Percentiles rank a stretch among this genome's conserved stretches.
These are phyloP conservation scores for Zhuliangozyma parablackwelliae DNA, from an alignment of 1,139 yeast genomes.

Conservation along the genomic window DNA sequence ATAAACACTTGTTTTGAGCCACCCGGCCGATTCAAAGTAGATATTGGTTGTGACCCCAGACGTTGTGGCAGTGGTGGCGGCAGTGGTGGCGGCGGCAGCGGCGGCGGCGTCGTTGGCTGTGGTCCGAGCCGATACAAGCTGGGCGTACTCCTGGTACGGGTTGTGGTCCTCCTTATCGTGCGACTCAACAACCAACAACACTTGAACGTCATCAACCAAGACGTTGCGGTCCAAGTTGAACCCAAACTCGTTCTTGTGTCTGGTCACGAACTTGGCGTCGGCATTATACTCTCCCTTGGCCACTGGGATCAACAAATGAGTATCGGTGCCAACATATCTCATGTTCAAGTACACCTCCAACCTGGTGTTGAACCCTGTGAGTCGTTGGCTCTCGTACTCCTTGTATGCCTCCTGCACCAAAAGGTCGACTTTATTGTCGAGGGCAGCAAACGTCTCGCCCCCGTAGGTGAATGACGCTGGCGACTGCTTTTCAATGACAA, in stretches of 20 bases:
- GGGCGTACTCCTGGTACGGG: slow-evolving; percentile 30
- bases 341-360: slow-evolving; percentile 69
- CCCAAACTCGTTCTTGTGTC: slow-evolving; percentile 39
- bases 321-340: slow-evolving; percentile 84
- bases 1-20: slow-evolving; percentile 51
- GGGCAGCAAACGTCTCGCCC: slow-evolving; percentile 13
- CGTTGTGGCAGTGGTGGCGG: no score
- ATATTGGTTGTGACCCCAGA: slow-evolving; percentile 10
- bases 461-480: slow-evolving; percentile 40
- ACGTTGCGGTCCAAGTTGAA: slow-evolving; percentile 45
- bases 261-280: slow-evolving; percentile 23
- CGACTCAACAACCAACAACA: slow-evolving; percentile 33
- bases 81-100: no score
- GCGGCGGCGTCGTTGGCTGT: no score
- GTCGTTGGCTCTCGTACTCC: slow-evolving; percentile 31
- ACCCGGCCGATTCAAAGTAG: slow-evolving; percentile 36
- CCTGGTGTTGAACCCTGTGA: slow-evolving; percentile 20
- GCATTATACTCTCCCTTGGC: slow-evolving; percentile 19
- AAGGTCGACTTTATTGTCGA: slow-evolving; percentile 22
- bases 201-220: slow-evolving; percentile 79
- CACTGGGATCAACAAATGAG: slow-evolving; percentile 63
- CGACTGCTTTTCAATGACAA: slow-evolving; percentile 60
- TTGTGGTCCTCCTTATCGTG: slow-evolving; percentile 25
- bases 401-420: slow-evolving; percentile 23
- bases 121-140: slow-evolving; percentile 3